Evolutionary conservation across 805 yeast species (phyloP).

Genomic region (Schwanniomyces vanrijiae): DNA sequence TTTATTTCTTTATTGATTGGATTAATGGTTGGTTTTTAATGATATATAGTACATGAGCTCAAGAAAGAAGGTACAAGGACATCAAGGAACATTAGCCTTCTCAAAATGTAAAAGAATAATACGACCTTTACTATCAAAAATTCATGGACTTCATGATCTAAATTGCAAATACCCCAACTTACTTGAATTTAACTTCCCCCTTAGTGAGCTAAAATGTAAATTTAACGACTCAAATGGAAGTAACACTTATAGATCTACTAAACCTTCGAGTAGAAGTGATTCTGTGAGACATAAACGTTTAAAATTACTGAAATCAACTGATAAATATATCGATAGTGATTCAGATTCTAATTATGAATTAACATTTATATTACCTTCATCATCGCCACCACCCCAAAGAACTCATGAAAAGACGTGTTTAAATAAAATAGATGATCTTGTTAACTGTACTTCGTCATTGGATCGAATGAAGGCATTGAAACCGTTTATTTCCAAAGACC

Average conservation of each 20-base stretch:
- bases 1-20: no score
- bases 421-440: conserved; percentile 12
- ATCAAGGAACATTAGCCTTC: conserved; percentile 10
- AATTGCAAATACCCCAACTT: conserved; percentile 25
- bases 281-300: background rate
- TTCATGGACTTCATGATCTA: conserved; percentile 32
- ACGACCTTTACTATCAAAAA: conserved; percentile 37
- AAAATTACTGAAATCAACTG: background rate
- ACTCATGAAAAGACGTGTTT: background rate
- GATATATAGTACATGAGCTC: conserved; percentile 1
- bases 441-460: conserved; percentile 7
- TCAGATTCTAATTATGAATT: conserved; percentile 4
- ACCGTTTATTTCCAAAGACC: conserved; percentile 26
- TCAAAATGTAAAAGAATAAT: conserved; percentile 32
- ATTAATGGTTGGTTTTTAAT: background rate
- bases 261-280: background rate
- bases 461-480: conserved; percentile 25
- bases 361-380: background rate
- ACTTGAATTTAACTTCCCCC: conserved; percentile 10
- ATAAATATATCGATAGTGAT: background rate
- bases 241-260: background rate
- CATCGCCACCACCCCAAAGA: background rate
- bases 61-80: background rate
- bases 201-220: background rate
- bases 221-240: background rate